These are phyloP conservation scores for Aspergillus brunneoviolaceus DNA, from an alignment of 2,329 filamentous ascomycete species.

Conservation along the genomic window DNA sequence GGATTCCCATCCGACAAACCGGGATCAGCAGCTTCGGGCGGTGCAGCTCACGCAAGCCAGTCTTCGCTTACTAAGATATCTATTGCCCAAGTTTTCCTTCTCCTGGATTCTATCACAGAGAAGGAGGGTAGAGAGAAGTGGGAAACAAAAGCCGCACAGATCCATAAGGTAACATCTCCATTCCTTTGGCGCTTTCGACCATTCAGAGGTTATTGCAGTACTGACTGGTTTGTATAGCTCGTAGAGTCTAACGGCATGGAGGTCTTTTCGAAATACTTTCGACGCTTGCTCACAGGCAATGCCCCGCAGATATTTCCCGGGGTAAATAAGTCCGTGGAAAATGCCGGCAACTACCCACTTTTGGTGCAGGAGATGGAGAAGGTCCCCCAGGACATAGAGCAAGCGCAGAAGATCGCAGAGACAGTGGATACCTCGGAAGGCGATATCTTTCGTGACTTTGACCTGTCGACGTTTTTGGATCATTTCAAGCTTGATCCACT, in stretches of 20 bases:
- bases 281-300: conserved; percentile 87
- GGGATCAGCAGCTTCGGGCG: conserved; percentile 37
- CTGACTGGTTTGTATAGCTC: conserved; percentile 56
- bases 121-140: conserved; percentile 89
- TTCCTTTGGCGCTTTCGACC: background rate
- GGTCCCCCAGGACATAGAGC: conserved; percentile 73
- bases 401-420: conserved; percentile 88
- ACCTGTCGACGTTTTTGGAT: conserved; percentile 91
- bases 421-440: conserved; percentile 87
- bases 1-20: conserved; percentile 53
- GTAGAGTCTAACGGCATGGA: conserved; percentile 99
- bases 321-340: conserved; percentile 68
- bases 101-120: conserved; percentile 92
- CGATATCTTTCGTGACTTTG: conserved; percentile 93
- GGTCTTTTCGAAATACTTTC: conserved; percentile 93
- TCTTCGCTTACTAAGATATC: conserved; percentile 84
- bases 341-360: conserved; percentile 79
- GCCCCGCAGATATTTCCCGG: conserved; percentile 86
- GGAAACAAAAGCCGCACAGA: conserved; percentile 86
- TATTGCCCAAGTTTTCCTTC: conserved; percentile 89
- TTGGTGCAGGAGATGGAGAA: conserved; percentile 83
- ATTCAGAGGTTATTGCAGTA: background rate
- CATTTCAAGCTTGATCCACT: conserved; percentile 92
- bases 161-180: conserved; percentile 73
- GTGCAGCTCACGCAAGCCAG: conserved; percentile 49